These are phyloP conservation scores for Diutina rugosa DNA, from an alignment of 1,139 yeast species.

Conservation along the genomic window DNA sequence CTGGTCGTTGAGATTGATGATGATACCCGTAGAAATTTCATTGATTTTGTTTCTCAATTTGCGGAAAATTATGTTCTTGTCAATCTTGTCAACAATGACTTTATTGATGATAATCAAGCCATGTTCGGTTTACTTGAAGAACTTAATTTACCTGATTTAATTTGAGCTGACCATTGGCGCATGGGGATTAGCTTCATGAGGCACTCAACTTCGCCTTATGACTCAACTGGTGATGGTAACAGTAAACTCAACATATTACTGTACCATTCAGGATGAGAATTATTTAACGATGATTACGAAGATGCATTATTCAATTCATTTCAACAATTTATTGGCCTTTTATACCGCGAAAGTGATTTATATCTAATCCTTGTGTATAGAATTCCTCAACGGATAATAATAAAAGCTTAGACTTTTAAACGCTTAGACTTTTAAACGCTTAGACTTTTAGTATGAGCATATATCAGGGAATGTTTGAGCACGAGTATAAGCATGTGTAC, in stretches of 20 bases:
- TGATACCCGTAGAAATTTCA: conserved; percentile 9
- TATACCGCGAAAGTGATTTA: not conserved
- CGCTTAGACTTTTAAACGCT: not conserved
- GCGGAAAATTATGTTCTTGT: conserved; percentile 59
- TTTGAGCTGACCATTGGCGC: not conserved
- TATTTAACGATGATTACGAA: not conserved
- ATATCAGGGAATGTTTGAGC: too few relatives aligned
- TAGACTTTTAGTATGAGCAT: not conserved
- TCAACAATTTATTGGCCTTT: conserved; percentile 1
- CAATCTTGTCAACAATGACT: conserved; percentile 87
- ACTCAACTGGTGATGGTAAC: not conserved
- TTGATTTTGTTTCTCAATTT: conserved; percentile 33
- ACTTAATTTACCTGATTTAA: not conserved
- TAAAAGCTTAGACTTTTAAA: not conserved
- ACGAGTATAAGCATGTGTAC: too few relatives aligned
- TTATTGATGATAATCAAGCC: conserved; percentile 34
- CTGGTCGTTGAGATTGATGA: conserved; percentile 16
- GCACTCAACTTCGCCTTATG: not conserved
- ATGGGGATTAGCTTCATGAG: conserved; percentile 1
- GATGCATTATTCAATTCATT: conserved; percentile 2
- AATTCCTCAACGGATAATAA: conserved; percentile 2
- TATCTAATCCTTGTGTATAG: conserved; percentile 1
- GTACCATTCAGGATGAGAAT: not conserved
- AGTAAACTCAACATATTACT: not conserved
- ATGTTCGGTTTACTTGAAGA: conserved; percentile 23